Conservation (phyloP, 768 basidiomycete species). For the Russula dissimulans region DNA sequence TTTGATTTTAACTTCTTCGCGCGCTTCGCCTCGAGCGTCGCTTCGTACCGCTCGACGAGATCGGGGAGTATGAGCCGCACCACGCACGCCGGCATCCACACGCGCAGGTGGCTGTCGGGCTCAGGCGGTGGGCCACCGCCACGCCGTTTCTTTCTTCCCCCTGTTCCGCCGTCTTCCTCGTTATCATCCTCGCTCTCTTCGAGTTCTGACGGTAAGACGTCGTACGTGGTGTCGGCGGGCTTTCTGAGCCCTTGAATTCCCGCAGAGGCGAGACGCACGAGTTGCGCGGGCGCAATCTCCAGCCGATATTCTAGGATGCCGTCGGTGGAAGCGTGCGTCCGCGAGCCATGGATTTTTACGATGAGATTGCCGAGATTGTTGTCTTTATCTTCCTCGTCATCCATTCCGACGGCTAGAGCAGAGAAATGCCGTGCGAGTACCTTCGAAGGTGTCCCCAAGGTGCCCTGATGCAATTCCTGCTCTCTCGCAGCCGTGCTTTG, state of each 20-base stretch:
- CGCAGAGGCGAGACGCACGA: slow-evolving; percentile 55
- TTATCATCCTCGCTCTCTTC: slow-evolving; percentile 40
- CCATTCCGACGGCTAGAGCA: slow-evolving; percentile 30
- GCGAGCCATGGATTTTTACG: slow-evolving; percentile 53
- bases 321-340: slow-evolving; percentile 66
- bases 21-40: slow-evolving; percentile 27
- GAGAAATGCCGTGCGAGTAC: slow-evolving; percentile 51
- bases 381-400: slow-evolving; percentile 26
- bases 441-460: slow-evolving; percentile 36
- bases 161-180: slow-evolving; percentile 35
- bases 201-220: slow-evolving; percentile 30
- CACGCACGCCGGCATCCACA: slow-evolving; percentile 84
- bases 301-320: slow-evolving; percentile 69
- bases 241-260: slow-evolving; percentile 58
- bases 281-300: slow-evolving; percentile 57
- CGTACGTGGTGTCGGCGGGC: slow-evolving; percentile 21
- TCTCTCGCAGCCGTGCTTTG: slow-evolving; percentile 8
- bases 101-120: slow-evolving; percentile 46
- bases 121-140: slow-evolving; percentile 38
- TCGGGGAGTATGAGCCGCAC: slow-evolving; percentile 56
- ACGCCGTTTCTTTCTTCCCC: slow-evolving; percentile 29
- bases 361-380: slow-evolving; percentile 39
- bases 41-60: slow-evolving; percentile 55
- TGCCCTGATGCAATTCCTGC: neutral
- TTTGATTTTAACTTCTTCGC: neutral